These are phyloP conservation scores for Vaccinium macrocarpon DNA, from an alignment of 148 eudicot species.

Conservation along the genomic window DNA sequence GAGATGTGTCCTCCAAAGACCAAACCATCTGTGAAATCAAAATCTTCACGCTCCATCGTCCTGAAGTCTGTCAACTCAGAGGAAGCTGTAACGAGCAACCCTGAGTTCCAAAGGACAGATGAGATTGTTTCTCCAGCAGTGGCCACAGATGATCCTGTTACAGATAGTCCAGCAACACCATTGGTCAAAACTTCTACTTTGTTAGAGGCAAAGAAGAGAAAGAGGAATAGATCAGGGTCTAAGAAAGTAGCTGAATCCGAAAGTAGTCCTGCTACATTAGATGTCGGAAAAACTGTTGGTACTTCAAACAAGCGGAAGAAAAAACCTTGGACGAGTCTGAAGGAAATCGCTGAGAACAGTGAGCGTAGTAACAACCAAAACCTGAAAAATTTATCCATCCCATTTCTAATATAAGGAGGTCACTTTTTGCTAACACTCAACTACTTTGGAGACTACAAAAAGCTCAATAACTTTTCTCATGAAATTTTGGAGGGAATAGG, in stretches of 20 bases:
- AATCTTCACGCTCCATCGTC: neutral
- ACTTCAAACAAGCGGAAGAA: slow-evolving; percentile 47
- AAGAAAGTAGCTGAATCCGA: slow-evolving; percentile 43
- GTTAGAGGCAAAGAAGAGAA: slow-evolving; percentile 59
- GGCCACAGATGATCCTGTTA: slow-evolving; percentile 14
- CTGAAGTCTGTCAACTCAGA: neutral
- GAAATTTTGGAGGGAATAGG: neutral
- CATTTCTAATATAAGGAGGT: slow-evolving; percentile 36
- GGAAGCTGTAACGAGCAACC: neutral
- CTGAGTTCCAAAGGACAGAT: neutral
- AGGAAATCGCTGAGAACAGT: slow-evolving; percentile 66
- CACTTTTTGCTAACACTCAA: neutral
- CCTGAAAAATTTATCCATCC: slow-evolving; percentile 42
- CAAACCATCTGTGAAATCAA: slow-evolving; percentile 23
- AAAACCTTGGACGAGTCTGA: slow-evolving; percentile 73
- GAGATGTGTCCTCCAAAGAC: slow-evolving; percentile 49
- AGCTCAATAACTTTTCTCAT: neutral
- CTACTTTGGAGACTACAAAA: neutral
- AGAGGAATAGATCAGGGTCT: slow-evolving; percentile 44
- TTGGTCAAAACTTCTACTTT: slow-evolving; percentile 29
- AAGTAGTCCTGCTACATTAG: slow-evolving; percentile 24
- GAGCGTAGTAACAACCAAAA: slow-evolving; percentile 36
- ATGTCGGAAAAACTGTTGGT: slow-evolving; percentile 29
- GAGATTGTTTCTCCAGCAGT: slow-evolving; percentile 25
- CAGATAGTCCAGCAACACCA: slow-evolving; percentile 36